Base-by-base conservation (phyloP, 2,329 filamentous ascomycete species). In the Penicillium sp. region DNA sequence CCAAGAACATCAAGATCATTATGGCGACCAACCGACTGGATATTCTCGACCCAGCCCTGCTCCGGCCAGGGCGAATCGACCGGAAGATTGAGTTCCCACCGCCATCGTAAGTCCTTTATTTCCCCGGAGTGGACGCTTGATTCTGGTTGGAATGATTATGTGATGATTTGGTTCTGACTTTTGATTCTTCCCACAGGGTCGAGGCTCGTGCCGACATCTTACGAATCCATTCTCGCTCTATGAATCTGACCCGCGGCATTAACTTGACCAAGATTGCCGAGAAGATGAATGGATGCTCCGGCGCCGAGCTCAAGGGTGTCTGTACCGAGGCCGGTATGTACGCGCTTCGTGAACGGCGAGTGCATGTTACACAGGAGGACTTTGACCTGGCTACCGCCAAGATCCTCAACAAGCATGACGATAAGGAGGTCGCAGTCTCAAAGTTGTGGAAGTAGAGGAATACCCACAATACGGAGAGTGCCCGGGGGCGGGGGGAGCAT, bases 1-100 rank as follows among this genome's bases (percentile, higher is more conserved):
- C 91, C 32, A 98, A 98, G 77, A 97, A 97, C 72, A 98, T 98
- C 81, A 98, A 98, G 72, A 88, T 98, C 67, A 94, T 98, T 73
- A 98, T 98, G 91, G 93, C 93, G 39, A 98, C 93, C 33, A 98
- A 98, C 71, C 87, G 93, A 65, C 80, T 98, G 50, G 93, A 98
- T 60, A 97, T 98, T 51, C 80, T 98, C 32, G 93, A 98, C 66
- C 93, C 93, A 2, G 93, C 93, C 1, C 79, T 98, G 30, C 77
- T 98, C 54, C 84, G 93, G 57, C 93, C 93, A n/a, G 93, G 93
- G 36, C 87, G 93, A 60, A 97, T 98, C 68, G 93, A 98, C 76
- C 80, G 93, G 60, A 97, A 97, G 77, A 97, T 97, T 63, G 93
- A 98, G 70, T 98, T 98, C 72, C 93, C 93, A 8, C 93, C 93